These are phyloP conservation scores for Setaria viridis DNA, from an alignment of 202 grass and related monocot genomes.

Conservation along the genomic window DNA sequence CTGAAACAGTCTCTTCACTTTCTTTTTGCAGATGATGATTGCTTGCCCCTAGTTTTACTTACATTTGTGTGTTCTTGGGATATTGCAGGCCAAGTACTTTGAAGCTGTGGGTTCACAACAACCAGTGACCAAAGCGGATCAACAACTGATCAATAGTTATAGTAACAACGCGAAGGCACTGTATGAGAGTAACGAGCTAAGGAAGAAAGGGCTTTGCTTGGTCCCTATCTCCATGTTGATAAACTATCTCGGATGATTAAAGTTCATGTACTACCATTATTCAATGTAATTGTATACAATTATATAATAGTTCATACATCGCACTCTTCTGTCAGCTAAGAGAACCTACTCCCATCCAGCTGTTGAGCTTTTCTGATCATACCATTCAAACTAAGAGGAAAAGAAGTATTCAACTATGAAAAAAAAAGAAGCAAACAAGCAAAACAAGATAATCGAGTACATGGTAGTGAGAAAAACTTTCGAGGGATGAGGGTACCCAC, in stretches of 20 bases:
- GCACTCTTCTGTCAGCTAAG: conserved; percentile 18
- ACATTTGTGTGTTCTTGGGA: conserved; percentile 34
- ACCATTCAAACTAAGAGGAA: conserved; percentile 21
- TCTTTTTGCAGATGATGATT: neutral
- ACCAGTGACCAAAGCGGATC: conserved; percentile 26
- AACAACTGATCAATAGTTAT: conserved; percentile 31
- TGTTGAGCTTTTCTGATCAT: conserved; percentile 38
- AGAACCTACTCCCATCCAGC: conserved; percentile 42
- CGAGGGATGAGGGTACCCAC: too few species aligned
- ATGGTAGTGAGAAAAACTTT: conserved; percentile 6
- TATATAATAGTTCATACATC: conserved; percentile 46
- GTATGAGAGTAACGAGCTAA: conserved; percentile 67
- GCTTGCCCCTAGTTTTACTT: conserved; percentile 19
- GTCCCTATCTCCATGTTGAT: conserved; percentile 92
- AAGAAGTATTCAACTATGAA: conserved; percentile 13
- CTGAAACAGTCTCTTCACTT: neutral
- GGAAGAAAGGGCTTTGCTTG: conserved; percentile 84
- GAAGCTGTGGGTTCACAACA: conserved; percentile 36
- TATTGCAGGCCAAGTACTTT: conserved; percentile 58
- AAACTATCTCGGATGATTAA: conserved; percentile 71
- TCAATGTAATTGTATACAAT: conserved; percentile 32
- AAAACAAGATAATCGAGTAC: neutral
- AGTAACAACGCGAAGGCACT: conserved; percentile 33
- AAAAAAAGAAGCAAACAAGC: conserved; percentile 7
- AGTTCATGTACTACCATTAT: conserved; percentile 28